Evolutionary conservation across 2,329 filamentous ascomycete genomes (phyloP), one percentile per base, ranked within the genome.

Genomic region (Aspergillus clavatus): DNA sequence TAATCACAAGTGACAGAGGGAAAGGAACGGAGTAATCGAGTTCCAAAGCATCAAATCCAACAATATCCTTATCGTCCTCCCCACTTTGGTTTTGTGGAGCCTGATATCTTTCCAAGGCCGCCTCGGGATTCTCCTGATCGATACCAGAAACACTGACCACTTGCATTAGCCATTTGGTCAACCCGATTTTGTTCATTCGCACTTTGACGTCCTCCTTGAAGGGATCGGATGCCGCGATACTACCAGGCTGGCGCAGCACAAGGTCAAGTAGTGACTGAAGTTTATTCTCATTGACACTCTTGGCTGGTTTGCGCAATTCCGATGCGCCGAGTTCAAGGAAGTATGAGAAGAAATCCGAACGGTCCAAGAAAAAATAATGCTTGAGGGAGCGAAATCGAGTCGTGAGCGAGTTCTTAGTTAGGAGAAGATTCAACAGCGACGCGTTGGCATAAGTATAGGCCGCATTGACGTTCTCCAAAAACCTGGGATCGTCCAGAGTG

Each of bases 201-300:
- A 98, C 89, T 68, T 94, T 95, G 67, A 98, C 88, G 62, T 98
- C 91, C 70, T 98, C 93, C 63, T 97, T 98, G 77, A 95, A 98
- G 0, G 91, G 89, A 63, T 98, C 93, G 46, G 95, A 80, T 0
- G 90, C 89, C 11, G 95, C 91, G 38, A 95, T 86, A 58, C 87
- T 96, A 33, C 93, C 93, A 2, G 93, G 89, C 60, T 98, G 93
- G n/a, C 93, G 88, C 40, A 98, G 78, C 0, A 96, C 91, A 21
- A 97, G 79, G 65, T 98, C 93, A n/a, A 98, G 80, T 22, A 98
- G 75, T 7, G 89, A 96, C 66, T 98, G 93, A 33, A 98, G 76
- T 67, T 98, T 98, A 66, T 83, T 83, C 44, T 87, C 87, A 61
- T 97, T 98, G 67, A 97, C 89, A 43, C 79, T 79, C 63, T 89